Conservation (phyloP, 768 basidiomycete species). For the Tylopilus rubrobrunneus region DNA sequence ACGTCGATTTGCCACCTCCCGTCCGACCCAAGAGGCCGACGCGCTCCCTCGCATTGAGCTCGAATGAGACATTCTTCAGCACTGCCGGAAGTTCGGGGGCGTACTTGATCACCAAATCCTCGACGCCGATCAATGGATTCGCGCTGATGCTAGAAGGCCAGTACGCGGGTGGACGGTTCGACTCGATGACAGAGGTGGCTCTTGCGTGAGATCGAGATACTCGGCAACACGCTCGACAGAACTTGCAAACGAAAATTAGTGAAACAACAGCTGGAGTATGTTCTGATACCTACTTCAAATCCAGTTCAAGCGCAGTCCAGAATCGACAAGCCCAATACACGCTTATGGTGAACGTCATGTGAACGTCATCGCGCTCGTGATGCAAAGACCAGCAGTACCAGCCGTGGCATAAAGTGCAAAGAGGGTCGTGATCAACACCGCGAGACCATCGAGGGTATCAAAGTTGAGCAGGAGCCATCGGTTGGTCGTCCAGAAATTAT, state of each 20-base stretch:
- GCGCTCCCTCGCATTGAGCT: slow-evolving; percentile 65
- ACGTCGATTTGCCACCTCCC: slow-evolving; percentile 77
- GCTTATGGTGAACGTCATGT: slow-evolving; percentile 54
- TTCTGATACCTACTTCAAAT: slow-evolving; percentile 57
- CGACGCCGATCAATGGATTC: slow-evolving; percentile 58
- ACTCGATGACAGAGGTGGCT: slow-evolving; percentile 75
- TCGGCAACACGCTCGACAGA: slow-evolving; percentile 90
- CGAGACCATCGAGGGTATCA: slow-evolving; percentile 69
- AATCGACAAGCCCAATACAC: slow-evolving; percentile 50
- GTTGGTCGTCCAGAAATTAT: slow-evolving; percentile 87
- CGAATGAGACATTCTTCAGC: slow-evolving; percentile 71
- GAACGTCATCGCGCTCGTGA: slow-evolving; percentile 73
- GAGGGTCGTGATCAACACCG: slow-evolving; percentile 73
- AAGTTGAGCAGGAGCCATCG: slow-evolving; percentile 83
- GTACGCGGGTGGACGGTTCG: slow-evolving; percentile 78
- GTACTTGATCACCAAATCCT: slow-evolving; percentile 79
- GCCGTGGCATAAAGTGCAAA: slow-evolving; percentile 64
- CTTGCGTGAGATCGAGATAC: slow-evolving; percentile 86
- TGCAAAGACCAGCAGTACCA: slow-evolving; percentile 68
- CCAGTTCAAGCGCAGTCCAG: slow-evolving; percentile 61
- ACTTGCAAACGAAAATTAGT: slow-evolving; percentile 34
- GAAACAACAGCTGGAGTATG: not conserved
- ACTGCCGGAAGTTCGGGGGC: slow-evolving; percentile 82
- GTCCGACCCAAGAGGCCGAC: slow-evolving; percentile 81
- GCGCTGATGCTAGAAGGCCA: slow-evolving; percentile 79